These are phyloP conservation scores for Aspergillus panamensis DNA, from an alignment of 495 filamentous ascomycete genomes.

Conservation along the genomic window DNA sequence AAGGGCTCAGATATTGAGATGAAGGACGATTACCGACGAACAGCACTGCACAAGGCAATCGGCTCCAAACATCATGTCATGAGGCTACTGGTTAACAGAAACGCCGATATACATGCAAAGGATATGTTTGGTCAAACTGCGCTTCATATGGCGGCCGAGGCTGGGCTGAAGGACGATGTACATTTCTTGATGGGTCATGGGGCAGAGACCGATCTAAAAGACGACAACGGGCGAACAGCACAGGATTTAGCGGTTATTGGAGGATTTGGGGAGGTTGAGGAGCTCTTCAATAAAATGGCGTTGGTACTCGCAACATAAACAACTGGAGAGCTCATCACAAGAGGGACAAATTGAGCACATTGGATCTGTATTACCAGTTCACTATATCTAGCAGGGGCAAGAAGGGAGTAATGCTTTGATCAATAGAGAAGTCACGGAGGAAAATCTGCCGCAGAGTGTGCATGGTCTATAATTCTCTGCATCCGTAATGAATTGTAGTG, in stretches of 20 bases:
- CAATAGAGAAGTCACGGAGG: too few species aligned
- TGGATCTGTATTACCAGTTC: background rate
- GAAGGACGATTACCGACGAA: constrained; percentile 20
- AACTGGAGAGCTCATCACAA: background rate
- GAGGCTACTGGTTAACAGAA: constrained; percentile 24
- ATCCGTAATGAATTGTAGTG: background rate
- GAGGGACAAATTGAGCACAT: background rate
- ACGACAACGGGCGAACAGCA: constrained; percentile 29
- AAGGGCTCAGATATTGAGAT: constrained; percentile 33
- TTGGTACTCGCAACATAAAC: constrained; percentile 15
- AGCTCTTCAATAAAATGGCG: constrained; percentile 20
- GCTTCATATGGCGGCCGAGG: constrained; percentile 30
- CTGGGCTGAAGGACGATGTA: constrained; percentile 25
- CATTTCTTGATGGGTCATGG: constrained; percentile 28
- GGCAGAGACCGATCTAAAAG: constrained; percentile 15
- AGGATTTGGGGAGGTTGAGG: constrained; percentile 14
- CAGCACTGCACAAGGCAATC: constrained; percentile 27
- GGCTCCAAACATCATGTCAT: constrained; percentile 28
- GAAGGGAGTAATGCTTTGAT: background rate
- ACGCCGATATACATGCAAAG: constrained; percentile 22
- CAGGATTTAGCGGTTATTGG: constrained; percentile 16
- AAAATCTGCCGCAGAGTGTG: too few species aligned
- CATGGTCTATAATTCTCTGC: too few species aligned
- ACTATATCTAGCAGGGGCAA: background rate
- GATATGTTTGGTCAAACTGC: constrained; percentile 34